These are phyloP conservation scores for Suillus variegatus DNA, from an alignment of 768 basidiomycete genomes.

Conservation along the genomic window DNA sequence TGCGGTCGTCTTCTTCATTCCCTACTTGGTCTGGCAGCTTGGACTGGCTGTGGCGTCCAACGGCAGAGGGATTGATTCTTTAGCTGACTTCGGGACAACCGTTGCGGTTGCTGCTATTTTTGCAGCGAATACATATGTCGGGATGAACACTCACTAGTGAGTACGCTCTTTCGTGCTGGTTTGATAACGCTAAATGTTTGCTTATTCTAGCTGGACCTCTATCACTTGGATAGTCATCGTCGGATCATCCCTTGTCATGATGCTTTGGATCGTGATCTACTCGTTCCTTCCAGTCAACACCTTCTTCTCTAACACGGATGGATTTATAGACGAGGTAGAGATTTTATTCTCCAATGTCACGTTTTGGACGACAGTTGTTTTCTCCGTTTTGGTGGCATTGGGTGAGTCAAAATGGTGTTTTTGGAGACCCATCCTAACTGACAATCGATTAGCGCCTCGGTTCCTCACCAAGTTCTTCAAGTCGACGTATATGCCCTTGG, in stretches of 20 bases:
- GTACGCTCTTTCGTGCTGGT: constrained; percentile 35
- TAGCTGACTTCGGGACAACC: constrained; percentile 91
- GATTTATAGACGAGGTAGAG: constrained; percentile 72
- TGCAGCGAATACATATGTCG: constrained; percentile 87
- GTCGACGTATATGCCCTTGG: constrained; percentile 73
- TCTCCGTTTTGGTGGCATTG: constrained; percentile 71
- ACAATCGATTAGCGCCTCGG: constrained; percentile 62
- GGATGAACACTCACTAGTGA: constrained; percentile 87
- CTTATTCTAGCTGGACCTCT: constrained; percentile 65
- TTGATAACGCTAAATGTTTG: constrained; percentile 9
- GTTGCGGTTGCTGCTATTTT: constrained; percentile 87
- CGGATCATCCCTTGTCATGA: constrained; percentile 79
- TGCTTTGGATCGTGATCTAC: constrained; percentile 87
- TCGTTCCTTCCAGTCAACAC: constrained; percentile 74
- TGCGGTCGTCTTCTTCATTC: constrained; percentile 81
- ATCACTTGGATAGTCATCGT: constrained; percentile 83
- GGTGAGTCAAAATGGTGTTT: constrained; percentile 44
- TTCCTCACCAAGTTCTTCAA: constrained; percentile 76
- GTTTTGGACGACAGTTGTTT: constrained; percentile 81
- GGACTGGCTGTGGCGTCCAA: constrained; percentile 72
- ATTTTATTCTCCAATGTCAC: constrained; percentile 76
- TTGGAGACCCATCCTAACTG: constrained; percentile 11
- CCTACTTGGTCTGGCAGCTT: constrained; percentile 71
- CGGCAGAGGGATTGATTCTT: constrained; percentile 74
- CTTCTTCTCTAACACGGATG: constrained; percentile 71